These are phyloP conservation scores for Cunninghamia lanceolata DNA, from an alignment of 75 land plant genomes.

Conservation along the genomic window DNA sequence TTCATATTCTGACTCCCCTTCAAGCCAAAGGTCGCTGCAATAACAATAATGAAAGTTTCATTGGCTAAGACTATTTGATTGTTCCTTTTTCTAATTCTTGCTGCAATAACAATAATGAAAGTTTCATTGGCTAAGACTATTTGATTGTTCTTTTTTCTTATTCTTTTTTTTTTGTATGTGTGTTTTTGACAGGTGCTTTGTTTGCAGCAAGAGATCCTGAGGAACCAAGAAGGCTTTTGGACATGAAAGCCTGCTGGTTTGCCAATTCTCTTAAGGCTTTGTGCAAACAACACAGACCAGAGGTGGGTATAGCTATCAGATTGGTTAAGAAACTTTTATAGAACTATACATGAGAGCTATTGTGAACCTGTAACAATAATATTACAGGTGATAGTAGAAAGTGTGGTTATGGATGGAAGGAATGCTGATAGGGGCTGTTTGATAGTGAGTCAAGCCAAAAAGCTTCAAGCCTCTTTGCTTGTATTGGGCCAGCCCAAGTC, in stretches of 20 bases:
- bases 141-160: neutral
- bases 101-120: neutral
- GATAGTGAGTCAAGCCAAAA: neutral
- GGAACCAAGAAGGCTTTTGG: neutral
- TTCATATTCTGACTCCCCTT: neutral
- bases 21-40: neutral
- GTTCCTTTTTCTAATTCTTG: neutral
- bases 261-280: neutral
- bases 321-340: too few species aligned
- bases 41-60: neutral
- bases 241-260: neutral
- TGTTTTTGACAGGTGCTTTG: neutral
- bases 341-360: too few species aligned
- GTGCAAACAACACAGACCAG: neutral
- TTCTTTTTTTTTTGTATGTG: neutral
- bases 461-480: neutral
- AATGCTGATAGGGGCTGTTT: neutral
- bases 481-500: neutral
- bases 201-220: conserved; percentile 1
- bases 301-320: neutral
- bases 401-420: neutral
- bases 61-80: neutral
- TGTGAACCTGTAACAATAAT: neutral
- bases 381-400: neutral
- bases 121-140: neutral